A percentile compares a stretch with the other conserved stretches of the same genome.
Evolutionary conservation across 345 rosid genomes (phyloP).

Genomic region (Luvunga scandens): DNA sequence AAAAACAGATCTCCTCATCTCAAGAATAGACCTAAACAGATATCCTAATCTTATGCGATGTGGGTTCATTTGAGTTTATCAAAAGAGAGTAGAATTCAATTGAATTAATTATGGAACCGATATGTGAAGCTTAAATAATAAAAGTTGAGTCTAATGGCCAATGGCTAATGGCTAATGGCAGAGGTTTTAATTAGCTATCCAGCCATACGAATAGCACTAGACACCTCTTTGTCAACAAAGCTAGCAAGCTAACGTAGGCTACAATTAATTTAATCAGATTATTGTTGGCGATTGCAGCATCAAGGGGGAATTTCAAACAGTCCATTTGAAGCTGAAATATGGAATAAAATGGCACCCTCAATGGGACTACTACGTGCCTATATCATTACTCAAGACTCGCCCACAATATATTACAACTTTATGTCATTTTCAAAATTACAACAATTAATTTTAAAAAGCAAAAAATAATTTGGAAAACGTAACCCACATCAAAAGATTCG

Average conservation of each 20-base stretch:
- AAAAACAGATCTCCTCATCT: no score
- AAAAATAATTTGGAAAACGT: not conserved
- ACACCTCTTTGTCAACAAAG: slow-evolving; percentile 22
- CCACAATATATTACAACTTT: slow-evolving; percentile 20
- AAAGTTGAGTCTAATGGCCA: no score
- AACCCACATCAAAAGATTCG: slow-evolving; percentile 53
- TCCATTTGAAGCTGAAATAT: slow-evolving; percentile 15
- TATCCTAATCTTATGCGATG: no score
- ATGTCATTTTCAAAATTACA: slow-evolving; percentile 39
- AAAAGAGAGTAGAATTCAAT: not conserved
- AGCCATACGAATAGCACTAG: not conserved
- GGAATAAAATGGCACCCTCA: slow-evolving; percentile 24
- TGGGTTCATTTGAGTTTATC: not conserved
- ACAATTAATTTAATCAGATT: not conserved
- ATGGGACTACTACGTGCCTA: not conserved
- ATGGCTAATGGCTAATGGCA: no score
- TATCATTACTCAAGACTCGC: slow-evolving; percentile 21
- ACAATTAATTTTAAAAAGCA: not conserved
- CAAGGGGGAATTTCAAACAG: slow-evolving; percentile 27
- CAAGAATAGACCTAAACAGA: no score
- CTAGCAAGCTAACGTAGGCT: slow-evolving; percentile 19
- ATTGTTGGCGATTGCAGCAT: slow-evolving; percentile 15
- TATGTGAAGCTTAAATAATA: not conserved
- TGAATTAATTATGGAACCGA: not conserved
- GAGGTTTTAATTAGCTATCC: not conserved